phyloP scores from a whole-genome alignment of 1,284 basidiomycete genomes.

The Trametes sp. region DNA sequence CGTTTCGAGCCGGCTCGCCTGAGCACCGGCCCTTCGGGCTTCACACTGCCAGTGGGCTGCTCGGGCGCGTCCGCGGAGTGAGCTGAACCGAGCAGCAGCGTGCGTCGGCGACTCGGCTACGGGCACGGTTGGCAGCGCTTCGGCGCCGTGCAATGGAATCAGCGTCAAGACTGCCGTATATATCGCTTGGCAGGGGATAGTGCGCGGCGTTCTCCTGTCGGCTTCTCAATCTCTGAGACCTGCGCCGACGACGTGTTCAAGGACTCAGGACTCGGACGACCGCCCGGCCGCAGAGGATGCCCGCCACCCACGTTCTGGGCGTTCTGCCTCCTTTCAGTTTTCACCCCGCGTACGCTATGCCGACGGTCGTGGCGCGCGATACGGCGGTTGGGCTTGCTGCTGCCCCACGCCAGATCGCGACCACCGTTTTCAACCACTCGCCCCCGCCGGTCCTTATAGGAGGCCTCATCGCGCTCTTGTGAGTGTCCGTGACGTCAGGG shows the following conservation, averaged over 20 bases:
- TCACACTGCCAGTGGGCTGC: too few species aligned
- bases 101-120: not conserved
- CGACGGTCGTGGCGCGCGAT: not conserved
- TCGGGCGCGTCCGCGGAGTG: not conserved
- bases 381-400: not conserved
- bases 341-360: slow-evolving; percentile 1
- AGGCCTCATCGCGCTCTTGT: slow-evolving; percentile 27
- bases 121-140: slow-evolving; percentile 7
- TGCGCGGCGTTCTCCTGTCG: not conserved
- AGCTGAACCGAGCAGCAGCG: slow-evolving; percentile 5
- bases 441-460: slow-evolving; percentile 29
- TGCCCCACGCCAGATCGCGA: not conserved
- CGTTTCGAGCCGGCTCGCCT: slow-evolving; percentile 8
- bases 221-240: not conserved
- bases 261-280: too few species aligned
- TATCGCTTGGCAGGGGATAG: slow-evolving; percentile 7
- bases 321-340: slow-evolving; percentile 2
- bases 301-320: not conserved
- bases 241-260: slow-evolving; percentile 1
- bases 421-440: slow-evolving; percentile 20
- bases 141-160: slow-evolving; percentile 11
- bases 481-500: slow-evolving; percentile 3
- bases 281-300: slow-evolving; percentile 7
- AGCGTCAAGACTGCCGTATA: slow-evolving; percentile 9
- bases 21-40: not conserved